Percentiles rank a stretch among this genome's conserved stretches.
phyloP scores from a whole-genome alignment of 768 basidiomycete genomes.

The Amanita rimosa region DNA sequence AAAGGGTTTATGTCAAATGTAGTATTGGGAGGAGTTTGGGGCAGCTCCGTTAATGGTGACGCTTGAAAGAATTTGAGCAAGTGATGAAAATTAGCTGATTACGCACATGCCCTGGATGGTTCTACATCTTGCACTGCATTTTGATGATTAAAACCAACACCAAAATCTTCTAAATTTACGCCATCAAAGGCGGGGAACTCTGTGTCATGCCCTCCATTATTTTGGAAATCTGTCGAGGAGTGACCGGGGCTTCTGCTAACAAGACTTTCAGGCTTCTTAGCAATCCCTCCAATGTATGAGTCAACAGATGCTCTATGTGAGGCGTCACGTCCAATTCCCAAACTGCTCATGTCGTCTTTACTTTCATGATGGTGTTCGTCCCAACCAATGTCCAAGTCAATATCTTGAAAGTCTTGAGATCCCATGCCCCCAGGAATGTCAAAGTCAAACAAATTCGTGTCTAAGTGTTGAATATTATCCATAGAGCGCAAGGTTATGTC shows the following conservation, averaged over 20 bases:
- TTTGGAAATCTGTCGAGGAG: constrained; percentile 57
- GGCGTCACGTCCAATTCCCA: constrained; percentile 74
- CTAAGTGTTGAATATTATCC: constrained; percentile 60
- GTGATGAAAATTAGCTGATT: background rate
- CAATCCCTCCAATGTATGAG: constrained; percentile 40
- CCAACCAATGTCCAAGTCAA: constrained; percentile 72
- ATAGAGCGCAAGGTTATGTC: constrained; percentile 82
- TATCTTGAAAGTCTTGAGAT: constrained; percentile 65
- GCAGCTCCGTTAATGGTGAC: constrained; percentile 66
- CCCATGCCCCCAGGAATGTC: constrained; percentile 77
- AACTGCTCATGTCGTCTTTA: constrained; percentile 50
- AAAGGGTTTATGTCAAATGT: constrained; percentile 35
- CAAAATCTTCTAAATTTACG: constrained; percentile 49
- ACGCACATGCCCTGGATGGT: constrained; percentile 62
- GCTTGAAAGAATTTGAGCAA: constrained; percentile 26
- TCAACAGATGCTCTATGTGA: constrained; percentile 45
- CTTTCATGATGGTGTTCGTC: constrained; percentile 34
- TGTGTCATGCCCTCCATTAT: constrained; percentile 29
- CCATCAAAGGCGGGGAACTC: constrained; percentile 44
- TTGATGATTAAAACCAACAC: constrained; percentile 57
- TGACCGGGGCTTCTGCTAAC: constrained; percentile 41
- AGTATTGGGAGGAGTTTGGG: constrained; percentile 60
- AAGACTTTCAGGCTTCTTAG: constrained; percentile 12
- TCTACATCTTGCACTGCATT: constrained; percentile 27
- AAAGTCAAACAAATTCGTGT: constrained; percentile 67